Conservation (phyloP, 352 stramenopile genomes). For the Phytophthora pini region DNA sequence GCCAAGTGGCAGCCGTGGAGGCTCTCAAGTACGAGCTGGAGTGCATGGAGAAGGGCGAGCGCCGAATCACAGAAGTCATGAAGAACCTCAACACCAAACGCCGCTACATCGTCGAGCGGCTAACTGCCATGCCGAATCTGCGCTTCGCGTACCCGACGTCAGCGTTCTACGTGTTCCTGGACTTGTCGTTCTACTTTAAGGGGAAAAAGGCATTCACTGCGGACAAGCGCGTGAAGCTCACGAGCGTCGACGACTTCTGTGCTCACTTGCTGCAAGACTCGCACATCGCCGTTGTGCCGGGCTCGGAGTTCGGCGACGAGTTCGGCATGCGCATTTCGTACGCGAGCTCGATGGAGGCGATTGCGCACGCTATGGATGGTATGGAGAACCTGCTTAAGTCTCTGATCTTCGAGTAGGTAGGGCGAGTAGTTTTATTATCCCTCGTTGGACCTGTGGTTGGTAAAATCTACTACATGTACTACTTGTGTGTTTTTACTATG, state of each 20-base stretch:
- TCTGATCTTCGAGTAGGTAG: slow-evolving; percentile 35
- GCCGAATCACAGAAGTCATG: slow-evolving; percentile 62
- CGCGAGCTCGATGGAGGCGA: slow-evolving; percentile 50
- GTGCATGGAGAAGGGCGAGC: slow-evolving; percentile 48
- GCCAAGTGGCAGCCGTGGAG: slow-evolving; percentile 91
- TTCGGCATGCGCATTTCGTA: slow-evolving; percentile 94
- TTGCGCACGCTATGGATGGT: slow-evolving; percentile 69
- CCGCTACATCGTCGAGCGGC: slow-evolving; percentile 87
- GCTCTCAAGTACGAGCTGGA: slow-evolving; percentile 89
- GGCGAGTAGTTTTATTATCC: no score
- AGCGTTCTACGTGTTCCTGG: slow-evolving; percentile 96
- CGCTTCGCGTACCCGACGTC: slow-evolving; percentile 88
- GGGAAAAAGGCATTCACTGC: slow-evolving; percentile 51
- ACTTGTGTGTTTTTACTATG: slow-evolving; percentile 28
- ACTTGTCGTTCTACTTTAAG: slow-evolving; percentile 87
- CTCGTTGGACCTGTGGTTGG: no score
- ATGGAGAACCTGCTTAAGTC: slow-evolving; percentile 68
- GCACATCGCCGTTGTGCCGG: slow-evolving; percentile 95
- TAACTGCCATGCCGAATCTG: slow-evolving; percentile 89
- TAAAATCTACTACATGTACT: slow-evolving; percentile 7
- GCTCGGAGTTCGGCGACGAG: slow-evolving; percentile 95
- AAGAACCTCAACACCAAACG: slow-evolving; percentile 84
- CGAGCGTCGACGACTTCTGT: slow-evolving; percentile 82
- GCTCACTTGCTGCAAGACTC: slow-evolving; percentile 93
- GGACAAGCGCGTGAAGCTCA: slow-evolving; percentile 51